Evolutionary conservation across 129 eudicot species (phyloP).

Genomic region (Deinandra increscens): DNA sequence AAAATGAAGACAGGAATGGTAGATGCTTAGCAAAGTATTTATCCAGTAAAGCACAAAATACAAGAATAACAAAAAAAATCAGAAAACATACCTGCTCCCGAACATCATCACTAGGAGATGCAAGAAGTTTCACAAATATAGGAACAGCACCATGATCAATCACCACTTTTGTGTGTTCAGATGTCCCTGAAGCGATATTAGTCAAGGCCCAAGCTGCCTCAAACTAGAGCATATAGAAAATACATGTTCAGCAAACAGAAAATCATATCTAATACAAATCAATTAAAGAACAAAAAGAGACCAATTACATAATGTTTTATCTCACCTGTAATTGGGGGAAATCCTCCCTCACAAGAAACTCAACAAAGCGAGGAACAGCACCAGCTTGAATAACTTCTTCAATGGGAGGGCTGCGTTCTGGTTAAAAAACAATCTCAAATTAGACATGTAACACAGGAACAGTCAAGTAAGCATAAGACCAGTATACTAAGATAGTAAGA

Average conservation of each 20-base stretch:
- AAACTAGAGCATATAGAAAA: constrained; percentile 41
- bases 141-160: constrained; percentile 91
- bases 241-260: not conserved
- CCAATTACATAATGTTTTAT: not conserved
- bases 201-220: constrained; percentile 96
- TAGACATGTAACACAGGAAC: not conserved
- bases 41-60: not conserved
- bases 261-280: not conserved
- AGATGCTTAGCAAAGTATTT: not conserved
- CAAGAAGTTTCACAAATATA: constrained; percentile 76
- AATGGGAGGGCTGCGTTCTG: constrained; percentile 91
- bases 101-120: constrained; percentile 81
- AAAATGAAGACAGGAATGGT: not conserved
- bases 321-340: constrained; percentile 81
- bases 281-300: not conserved
- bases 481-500: not conserved
- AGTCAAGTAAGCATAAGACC: not conserved
- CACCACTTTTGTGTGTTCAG: constrained; percentile 82
- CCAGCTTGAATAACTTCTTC: constrained; percentile 85
- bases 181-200: constrained; percentile 87
- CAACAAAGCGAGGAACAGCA: constrained; percentile 87
- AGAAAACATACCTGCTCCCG: constrained; percentile 65
- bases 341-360: constrained; percentile 77
- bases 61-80: not conserved
- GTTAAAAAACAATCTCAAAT: constrained; percentile 10